These are phyloP conservation scores for Nissolia schottii DNA, from an alignment of 306 rosid species.

Conservation along the genomic window DNA sequence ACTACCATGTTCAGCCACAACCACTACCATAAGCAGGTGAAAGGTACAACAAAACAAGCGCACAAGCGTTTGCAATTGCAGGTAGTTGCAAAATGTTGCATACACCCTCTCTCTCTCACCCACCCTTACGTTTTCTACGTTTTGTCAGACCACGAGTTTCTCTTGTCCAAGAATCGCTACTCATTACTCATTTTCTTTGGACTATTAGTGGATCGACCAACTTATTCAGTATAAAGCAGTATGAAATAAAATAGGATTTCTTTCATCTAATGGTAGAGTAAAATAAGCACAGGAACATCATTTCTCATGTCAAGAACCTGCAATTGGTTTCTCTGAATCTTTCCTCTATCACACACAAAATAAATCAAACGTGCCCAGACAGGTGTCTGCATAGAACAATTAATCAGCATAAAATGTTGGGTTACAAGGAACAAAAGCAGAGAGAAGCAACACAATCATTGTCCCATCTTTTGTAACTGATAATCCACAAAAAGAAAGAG, in stretches of 20 bases:
- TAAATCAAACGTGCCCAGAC: conserved; percentile 98
- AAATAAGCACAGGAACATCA: not conserved
- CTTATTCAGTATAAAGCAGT: not conserved
- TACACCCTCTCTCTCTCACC: no score
- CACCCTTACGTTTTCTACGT: no score
- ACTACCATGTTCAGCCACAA: no score
- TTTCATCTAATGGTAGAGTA: not conserved
- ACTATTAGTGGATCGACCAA: not conserved
- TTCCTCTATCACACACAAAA: conserved; percentile 95
- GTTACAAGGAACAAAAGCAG: conserved; percentile 2
- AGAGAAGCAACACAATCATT: not conserved
- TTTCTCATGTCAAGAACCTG: conserved; percentile 84
- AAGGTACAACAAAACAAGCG: no score
- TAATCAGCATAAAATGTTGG: conserved; percentile 7
- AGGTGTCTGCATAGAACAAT: conserved; percentile 50
- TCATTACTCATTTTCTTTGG: no score
- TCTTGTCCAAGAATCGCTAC: no score
- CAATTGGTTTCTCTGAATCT: conserved; percentile 73
- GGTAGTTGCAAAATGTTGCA: no score
- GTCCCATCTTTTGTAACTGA: conserved; percentile 57
- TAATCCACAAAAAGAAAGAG: conserved; percentile 1
- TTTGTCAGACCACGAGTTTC: no score
- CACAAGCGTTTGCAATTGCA: no score
- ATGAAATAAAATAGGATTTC: not conserved
- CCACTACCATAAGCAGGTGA: no score